Evolutionary conservation across 2,329 filamentous ascomycete species (phyloP), one percentile per base, ranked within the genome.

Genomic region (Aspergillus spinulosporus): DNA sequence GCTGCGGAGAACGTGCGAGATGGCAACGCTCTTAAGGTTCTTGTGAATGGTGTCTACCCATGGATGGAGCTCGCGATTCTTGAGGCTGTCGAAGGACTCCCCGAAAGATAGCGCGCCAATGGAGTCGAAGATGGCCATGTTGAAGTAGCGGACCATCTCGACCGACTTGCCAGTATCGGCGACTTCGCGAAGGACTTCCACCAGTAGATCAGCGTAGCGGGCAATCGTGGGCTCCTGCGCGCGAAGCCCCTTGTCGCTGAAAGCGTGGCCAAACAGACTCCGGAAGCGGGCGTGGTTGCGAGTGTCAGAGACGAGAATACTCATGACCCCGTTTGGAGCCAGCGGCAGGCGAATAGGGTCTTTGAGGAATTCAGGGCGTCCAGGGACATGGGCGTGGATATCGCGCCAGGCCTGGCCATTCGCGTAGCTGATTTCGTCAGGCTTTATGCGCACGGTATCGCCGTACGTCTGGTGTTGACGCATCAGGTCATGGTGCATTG

Each of bases 111-210:
- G 29, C 9, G 60, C 58, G 5, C 56, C 58, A 43, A 63, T 62
- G n/a, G 62, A 59, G 31, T 63, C 60, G 43, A 63, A 63, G 1
- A 59, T 62, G 26, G 60, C 56, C 15, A 59, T 42, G 11, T 63
- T 57, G 15, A 56, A 58, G 36, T 32, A n/a, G 14, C 43, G n/a
- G 3, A 55, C 44, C 26, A 58, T 46, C 3, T 61, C 57, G 12
- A 52, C 6, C 32, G 49, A 34, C 2, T 44, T 21, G 3, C 29
- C 29, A 4, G 21, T 44, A 12, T 32, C 43, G 2, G 43, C 11
- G 0, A 26, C 12, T 11, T 54, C 37, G 8, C 37, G 37, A 5
- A 54, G 28, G 3, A 14, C 9, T 5, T 42, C 9, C 5, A 49
- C 31, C 0, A 54, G 36, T 0, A 48, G 29, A 29, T 54, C 52